Evolutionary conservation across 2,329 filamentous ascomycete species (phyloP).

Genomic region (Rhynchosporium secalis): DNA sequence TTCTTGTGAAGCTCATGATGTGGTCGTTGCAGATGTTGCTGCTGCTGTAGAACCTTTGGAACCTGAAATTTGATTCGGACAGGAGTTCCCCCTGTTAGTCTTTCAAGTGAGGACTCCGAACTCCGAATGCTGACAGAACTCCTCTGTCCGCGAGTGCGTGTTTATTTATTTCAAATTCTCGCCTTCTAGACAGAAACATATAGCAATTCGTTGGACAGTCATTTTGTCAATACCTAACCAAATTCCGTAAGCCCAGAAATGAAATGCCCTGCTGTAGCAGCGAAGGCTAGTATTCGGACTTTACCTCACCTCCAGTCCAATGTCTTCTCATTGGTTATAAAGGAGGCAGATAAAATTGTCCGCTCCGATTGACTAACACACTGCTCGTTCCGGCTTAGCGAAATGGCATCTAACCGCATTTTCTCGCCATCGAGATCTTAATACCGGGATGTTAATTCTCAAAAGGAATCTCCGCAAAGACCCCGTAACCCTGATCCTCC

Average conservation of each 20-base stretch:
- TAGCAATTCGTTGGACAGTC: not conserved
- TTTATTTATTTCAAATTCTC: not conserved
- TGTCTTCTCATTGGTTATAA: not conserved
- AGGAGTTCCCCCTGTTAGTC: not conserved
- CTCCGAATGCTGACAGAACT: not conserved
- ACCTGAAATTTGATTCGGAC: not conserved
- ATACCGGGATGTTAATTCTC: not conserved
- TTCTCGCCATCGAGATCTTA: conserved; percentile 1
- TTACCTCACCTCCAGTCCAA: not conserved
- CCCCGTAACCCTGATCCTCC: conserved; percentile 1
- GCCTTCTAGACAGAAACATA: not conserved
- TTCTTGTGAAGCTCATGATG: not conserved
- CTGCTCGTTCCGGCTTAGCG: conserved; percentile 18
- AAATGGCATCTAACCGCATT: not conserved
- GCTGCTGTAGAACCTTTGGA: too few relatives aligned
- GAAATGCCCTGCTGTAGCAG: not conserved
- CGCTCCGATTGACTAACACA: conserved; percentile 7
- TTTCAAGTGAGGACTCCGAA: not conserved
- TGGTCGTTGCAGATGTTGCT: too few relatives aligned
- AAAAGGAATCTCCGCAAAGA: conserved; percentile 9
- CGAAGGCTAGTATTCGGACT: not conserved
- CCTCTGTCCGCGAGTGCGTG: too few relatives aligned
- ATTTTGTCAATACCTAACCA: not conserved
- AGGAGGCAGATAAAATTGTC: conserved; percentile 19
- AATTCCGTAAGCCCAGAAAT: conserved; percentile 6